Conservation (phyloP, 345 rosid species). For the Cardiospermum halicacabum region DNA sequence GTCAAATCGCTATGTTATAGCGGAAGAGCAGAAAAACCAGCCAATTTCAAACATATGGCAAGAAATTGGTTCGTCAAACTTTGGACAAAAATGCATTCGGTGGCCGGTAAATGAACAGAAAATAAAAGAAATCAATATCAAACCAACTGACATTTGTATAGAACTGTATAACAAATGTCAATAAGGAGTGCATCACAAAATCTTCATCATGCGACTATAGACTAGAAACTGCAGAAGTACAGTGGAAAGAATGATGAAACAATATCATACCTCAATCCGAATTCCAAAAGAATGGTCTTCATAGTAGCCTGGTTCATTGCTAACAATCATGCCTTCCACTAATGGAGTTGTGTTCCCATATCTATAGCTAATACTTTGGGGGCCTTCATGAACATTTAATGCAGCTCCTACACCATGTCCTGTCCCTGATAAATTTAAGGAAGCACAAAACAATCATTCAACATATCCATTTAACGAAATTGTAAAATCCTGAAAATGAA, state of each 20-base stretch:
- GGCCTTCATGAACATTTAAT: constrained; percentile 95
- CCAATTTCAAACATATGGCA: background rate
- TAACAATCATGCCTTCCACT: constrained; percentile 88
- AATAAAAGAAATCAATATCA: background rate
- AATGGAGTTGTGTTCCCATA: constrained; percentile 79
- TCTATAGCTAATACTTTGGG: constrained; percentile 91
- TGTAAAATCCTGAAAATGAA: background rate
- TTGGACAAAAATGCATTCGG: background rate
- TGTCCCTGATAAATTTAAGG: constrained; percentile 53
- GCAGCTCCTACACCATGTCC: constrained; percentile 99
- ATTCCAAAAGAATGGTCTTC: constrained; percentile 98
- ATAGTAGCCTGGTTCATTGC: constrained; percentile 97
- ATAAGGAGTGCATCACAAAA: background rate
- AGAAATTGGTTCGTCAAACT: background rate
- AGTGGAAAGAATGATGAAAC: background rate
- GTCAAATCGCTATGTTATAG: background rate
- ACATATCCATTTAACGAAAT: background rate
- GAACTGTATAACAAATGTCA: background rate
- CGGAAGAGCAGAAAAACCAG: background rate
- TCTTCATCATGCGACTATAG: background rate
- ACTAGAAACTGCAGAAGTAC: background rate
- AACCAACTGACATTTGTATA: background rate
- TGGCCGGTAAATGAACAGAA: background rate
- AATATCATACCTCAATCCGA: constrained; percentile 71
- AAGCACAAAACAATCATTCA: constrained; percentile 5